Conservation (phyloP, 2,329 filamentous ascomycete genomes). For the Colletotrichum viniferum region DNA sequence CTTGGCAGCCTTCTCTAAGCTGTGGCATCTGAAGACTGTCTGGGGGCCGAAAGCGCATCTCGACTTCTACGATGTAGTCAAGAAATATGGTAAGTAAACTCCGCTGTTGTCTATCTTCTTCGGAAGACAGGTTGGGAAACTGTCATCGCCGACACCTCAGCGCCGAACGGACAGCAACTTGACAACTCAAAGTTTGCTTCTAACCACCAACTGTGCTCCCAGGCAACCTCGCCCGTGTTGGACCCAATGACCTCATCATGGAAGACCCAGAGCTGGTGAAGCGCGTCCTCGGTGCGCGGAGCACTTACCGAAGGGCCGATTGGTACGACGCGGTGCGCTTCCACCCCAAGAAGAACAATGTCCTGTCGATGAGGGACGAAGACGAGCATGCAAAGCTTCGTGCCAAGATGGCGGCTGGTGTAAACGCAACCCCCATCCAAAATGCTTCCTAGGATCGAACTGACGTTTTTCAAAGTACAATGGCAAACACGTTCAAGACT, state of each 20-base stretch:
- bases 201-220: background rate
- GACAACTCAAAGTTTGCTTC: background rate
- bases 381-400: conserved; percentile 43
- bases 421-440: conserved; percentile 26
- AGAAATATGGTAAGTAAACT: conserved; percentile 36
- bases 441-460: fast-evolving
- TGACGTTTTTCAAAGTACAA: conserved; percentile 37
- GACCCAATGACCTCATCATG: conserved; percentile 21
- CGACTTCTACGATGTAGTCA: conserved; percentile 36
- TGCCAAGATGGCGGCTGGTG: conserved; percentile 56
- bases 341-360: conserved; percentile 55
- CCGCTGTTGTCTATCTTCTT: background rate
- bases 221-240: conserved; percentile 23
- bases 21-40: conserved; percentile 40
- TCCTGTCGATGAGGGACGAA: conserved; percentile 55
- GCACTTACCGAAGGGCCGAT: conserved; percentile 36
- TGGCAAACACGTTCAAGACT: conserved; percentile 53
- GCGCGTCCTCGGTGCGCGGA: conserved; percentile 39
- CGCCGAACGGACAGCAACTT: background rate
- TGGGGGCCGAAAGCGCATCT: conserved; percentile 35
- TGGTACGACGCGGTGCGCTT: conserved; percentile 56
- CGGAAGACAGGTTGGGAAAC: background rate
- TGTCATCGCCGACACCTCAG: background rate
- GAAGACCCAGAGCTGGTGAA: conserved; percentile 29
- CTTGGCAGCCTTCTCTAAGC: conserved; percentile 40